phyloP scores from a whole-genome alignment of 2,329 filamentous ascomycete genomes.

The Westerdykella aurantiaca region DNA sequence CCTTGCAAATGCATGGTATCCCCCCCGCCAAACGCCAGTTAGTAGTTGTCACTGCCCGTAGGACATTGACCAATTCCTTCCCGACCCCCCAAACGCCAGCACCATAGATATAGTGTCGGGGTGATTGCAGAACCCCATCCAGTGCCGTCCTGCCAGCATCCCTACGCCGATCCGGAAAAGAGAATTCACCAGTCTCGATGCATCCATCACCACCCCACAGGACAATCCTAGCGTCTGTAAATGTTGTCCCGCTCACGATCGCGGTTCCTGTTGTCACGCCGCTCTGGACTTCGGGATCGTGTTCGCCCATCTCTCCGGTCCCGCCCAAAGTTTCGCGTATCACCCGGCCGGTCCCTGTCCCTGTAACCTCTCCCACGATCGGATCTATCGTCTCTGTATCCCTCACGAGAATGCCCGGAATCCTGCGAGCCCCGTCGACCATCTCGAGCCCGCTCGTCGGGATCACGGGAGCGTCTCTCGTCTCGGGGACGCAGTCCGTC shows the following conservation, averaged over 20 bases:
- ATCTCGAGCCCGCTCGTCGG: conserved; percentile 28
- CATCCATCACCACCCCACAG: neutral
- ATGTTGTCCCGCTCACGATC: conserved; percentile 28
- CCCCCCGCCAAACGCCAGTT: neutral
- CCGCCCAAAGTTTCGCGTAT: conserved; percentile 20
- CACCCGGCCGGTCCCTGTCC: conserved; percentile 19
- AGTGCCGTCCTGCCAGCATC: neutral
- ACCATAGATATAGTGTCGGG: neutral
- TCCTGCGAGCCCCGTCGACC: conserved; percentile 28
- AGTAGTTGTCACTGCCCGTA: neutral
- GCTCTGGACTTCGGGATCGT: conserved; percentile 33
- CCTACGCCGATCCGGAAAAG: neutral
- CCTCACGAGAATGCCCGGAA: conserved; percentile 33
- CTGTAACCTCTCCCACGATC: conserved; percentile 25
- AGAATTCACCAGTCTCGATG: neutral
- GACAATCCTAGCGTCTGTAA: conserved; percentile 13
- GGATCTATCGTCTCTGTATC: conserved; percentile 20
- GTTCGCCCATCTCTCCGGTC: conserved; percentile 29
- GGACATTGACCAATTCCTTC: neutral
- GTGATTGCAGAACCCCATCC: neutral
- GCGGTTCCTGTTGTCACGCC: conserved; percentile 18
- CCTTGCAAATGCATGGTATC: neutral
- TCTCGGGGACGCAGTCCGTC: conserved; percentile 11
- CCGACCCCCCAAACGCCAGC: neutral
- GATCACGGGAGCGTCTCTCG: conserved; percentile 29